Evolutionary conservation across 768 basidiomycete species (phyloP), one percentile per base, ranked within the genome.

Genomic region (Phaeolepiota aurea): DNA sequence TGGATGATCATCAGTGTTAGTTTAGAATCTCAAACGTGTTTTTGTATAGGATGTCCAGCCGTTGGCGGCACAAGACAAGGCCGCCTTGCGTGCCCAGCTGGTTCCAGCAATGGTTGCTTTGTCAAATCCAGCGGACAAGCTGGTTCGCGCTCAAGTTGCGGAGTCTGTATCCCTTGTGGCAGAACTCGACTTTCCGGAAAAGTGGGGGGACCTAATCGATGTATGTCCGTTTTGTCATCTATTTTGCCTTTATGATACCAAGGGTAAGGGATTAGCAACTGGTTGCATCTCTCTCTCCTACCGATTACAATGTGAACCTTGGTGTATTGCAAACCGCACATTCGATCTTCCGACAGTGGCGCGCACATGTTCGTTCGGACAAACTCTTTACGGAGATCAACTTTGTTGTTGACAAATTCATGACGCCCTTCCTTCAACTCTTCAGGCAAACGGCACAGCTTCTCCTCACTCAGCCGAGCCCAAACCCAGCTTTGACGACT

Each of bases 291-390:
- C 73, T 98, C 11, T 90, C 89, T 2, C 64, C 69, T 3, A 75
- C 82, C 2, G 80, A 94, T 51, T 93, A 89, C 55, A 79, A 81
- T 44, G 59, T 87, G 47, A 98, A 96, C 58, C 68, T 93, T 16
- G 88, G 87, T 36, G 87, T 99, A 5, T 72, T 99, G 32, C 79
- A 96, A 54, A 92, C 92, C 0, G 92, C 92, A 0, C 96, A 97
- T 58, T 93, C 90, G 28, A 97, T 99, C 53, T 98, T 97, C 66
- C 76, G 71, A 32, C 84, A 82, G 35, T 99, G 94, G 94, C 79
- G 94, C 32, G 80, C 89, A 1, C 86, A 85, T 51, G 86, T 91
- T 47, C 79, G 91, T 43, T 85, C 87, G 10, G 85, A 99, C 61
- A 59, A 72, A 30, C 79, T 99, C 34, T 98, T 82, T 67, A 71